Base-by-base conservation (phyloP, 495 filamentous ascomycete genomes). In the Barbatosphaeria neglecta region DNA sequence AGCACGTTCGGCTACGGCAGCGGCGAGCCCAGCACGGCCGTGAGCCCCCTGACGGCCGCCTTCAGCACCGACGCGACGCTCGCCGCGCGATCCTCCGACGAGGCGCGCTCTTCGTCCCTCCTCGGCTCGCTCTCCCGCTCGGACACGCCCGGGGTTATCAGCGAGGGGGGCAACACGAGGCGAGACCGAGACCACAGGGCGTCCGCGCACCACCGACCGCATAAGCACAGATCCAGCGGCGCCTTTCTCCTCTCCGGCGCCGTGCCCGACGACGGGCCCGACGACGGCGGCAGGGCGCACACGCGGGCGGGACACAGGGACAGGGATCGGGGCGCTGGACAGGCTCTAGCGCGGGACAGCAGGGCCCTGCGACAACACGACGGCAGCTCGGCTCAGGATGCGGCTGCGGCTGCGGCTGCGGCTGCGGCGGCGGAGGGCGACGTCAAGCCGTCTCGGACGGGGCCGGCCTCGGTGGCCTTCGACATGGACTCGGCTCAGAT, bases 401-500 rank as follows among this genome's bases (percentile, higher is more conserved):
- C n/a, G n/a, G n/a, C n/a, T n/a, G n/a, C n/a, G n/a, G n/a, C n/a
- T n/a, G n/a, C n/a, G n/a, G n/a, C n/a, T n/a, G n/a, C n/a, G n/a
- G n/a, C n/a, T 7, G 51, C 50, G 8, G 52, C 53, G 13, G 53
- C 54, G 15, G 52, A 49, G 6, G 48, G 56, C 19, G 53, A 50
- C 7, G 22, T 3, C 15, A 17, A 27, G n/a, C 19, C 22, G 20
- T 57, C 56, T 15, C 46, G 50, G 6, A 43, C 57, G 6, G 31
- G 45, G 16, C 27, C 48, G 19, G 56, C 50, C 49, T 53, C 51
- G 37, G 41, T 48, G 5, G 49, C 55, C 3, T 55, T 84, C 11
- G 84, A 88, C 62, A 66, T 76, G 16, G 87, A 96, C 53, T 81
- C 87, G 18, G 72, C 84, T 17, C 84, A 94, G 61, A 90, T 96